Evolutionary conservation across 352 stramenopile species (phyloP).

Genomic region (Thraustotheca clavata): DNA sequence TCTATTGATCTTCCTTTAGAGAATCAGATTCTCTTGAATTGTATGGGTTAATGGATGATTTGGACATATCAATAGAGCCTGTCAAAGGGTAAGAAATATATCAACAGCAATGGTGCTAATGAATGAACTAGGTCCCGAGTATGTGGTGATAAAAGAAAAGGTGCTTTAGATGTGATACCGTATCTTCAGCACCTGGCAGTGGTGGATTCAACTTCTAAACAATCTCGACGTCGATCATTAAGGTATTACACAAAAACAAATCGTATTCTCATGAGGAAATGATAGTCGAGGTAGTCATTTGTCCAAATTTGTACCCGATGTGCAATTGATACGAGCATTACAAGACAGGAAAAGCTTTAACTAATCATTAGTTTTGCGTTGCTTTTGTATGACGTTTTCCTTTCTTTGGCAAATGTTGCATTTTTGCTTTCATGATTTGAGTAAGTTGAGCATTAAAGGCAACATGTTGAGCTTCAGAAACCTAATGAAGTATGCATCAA

Average conservation of each 20-base stretch:
- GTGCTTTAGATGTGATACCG: conserved; percentile 51
- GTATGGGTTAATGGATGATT: not conserved
- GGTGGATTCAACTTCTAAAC: conserved; percentile 38
- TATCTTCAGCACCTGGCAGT: conserved; percentile 47
- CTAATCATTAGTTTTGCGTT: not conserved
- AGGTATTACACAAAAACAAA: not conserved
- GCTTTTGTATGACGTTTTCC: conserved; percentile 27
- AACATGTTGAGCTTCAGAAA: conserved; percentile 27
- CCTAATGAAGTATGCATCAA: not conserved
- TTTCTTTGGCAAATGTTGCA: conserved; percentile 32
- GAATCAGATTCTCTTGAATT: too few relatives aligned
- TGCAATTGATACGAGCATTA: conserved; percentile 53
- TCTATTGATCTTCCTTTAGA: too few relatives aligned
- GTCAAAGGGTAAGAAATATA: too few relatives aligned
- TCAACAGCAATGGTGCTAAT: too few relatives aligned
- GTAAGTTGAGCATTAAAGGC: conserved; percentile 60
- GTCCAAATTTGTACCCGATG: conserved; percentile 58
- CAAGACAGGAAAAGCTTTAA: conserved; percentile 34
- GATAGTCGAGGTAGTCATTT: conserved; percentile 65
- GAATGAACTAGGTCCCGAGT: too few relatives aligned
- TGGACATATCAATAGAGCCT: not conserved
- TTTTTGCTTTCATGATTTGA: conserved; percentile 64
- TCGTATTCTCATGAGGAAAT: not conserved
- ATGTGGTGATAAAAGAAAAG: too few relatives aligned
- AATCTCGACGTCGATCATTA: conserved; percentile 50